phyloP scores from a whole-genome alignment of 129 eudicot genomes.

The Deinandra increscens region DNA sequence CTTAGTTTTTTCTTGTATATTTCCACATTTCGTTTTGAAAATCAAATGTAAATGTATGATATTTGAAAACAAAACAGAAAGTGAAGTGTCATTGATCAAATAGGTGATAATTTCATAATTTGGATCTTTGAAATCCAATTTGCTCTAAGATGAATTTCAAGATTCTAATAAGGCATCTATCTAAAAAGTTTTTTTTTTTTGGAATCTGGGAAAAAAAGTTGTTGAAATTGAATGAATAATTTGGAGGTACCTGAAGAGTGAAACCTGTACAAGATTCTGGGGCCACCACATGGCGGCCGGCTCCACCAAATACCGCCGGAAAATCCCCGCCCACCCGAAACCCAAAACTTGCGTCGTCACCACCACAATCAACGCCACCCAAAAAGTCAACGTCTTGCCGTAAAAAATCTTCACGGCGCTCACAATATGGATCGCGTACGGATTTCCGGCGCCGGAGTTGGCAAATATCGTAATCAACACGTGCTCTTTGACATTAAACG shows the following conservation, averaged over 20 bases:
- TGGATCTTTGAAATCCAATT: too few species aligned
- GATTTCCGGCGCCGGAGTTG: constrained; percentile 66
- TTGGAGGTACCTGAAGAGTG: constrained; percentile 56
- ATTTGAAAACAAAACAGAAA: too few species aligned
- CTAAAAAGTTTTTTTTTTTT: too few species aligned
- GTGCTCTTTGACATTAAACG: constrained; percentile 66
- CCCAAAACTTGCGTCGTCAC: constrained; percentile 72
- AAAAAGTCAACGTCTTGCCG: constrained; percentile 53
- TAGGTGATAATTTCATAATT: too few species aligned
- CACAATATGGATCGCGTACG: constrained; percentile 62
- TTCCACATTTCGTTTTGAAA: too few species aligned
- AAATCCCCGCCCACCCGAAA: constrained; percentile 77
- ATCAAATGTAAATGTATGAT: too few species aligned
- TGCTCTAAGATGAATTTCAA: too few species aligned
- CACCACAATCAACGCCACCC: constrained; percentile 65
- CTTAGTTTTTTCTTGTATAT: too few species aligned
- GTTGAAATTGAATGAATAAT: neutral
- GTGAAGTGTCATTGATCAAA: too few species aligned
- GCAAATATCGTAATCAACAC: constrained; percentile 72
- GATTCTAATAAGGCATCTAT: too few species aligned
- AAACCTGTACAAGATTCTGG: constrained; percentile 70
- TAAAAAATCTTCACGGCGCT: constrained; percentile 73
- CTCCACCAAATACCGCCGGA: constrained; percentile 71
- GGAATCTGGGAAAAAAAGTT: neutral
- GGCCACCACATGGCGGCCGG: constrained; percentile 95